These are phyloP conservation scores for Talaromyces wortmannii DNA, from an alignment of 495 filamentous ascomycete species.

Conservation along the genomic window DNA sequence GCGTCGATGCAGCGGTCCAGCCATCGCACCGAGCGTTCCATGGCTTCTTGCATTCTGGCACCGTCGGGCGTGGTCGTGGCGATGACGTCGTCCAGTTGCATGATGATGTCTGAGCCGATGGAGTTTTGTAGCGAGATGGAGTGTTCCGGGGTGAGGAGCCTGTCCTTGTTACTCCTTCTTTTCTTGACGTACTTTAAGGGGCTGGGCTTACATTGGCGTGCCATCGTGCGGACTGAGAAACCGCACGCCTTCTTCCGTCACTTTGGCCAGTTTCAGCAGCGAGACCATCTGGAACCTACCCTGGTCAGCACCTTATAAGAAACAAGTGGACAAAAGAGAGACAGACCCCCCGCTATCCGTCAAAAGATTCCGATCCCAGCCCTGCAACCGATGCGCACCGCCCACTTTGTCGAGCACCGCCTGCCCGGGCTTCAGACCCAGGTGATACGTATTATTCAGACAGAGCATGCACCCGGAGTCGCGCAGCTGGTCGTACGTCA, in stretches of 20 bases:
- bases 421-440: slow-evolving; percentile 91
- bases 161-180: slow-evolving; percentile 9
- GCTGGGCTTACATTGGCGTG: slow-evolving; percentile 64
- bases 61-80: slow-evolving; percentile 89
- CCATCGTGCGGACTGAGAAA: slow-evolving; percentile 95
- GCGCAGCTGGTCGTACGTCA: slow-evolving; percentile 88
- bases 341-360: slow-evolving; percentile 89
- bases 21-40: slow-evolving; percentile 97
- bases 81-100: slow-evolving; percentile 98
- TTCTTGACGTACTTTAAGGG: not conserved
- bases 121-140: slow-evolving; percentile 94
- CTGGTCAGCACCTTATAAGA: not conserved
- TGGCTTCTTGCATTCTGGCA: slow-evolving; percentile 83
- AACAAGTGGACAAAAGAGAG: slow-evolving; percentile 5
- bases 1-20: slow-evolving; percentile 92
- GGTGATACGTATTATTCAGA: slow-evolving; percentile 95
- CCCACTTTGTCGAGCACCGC: slow-evolving; percentile 78
- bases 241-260: slow-evolving; percentile 92
- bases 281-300: slow-evolving; percentile 97
- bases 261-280: slow-evolving; percentile 82
- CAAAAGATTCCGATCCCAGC: slow-evolving; percentile 91
- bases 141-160: slow-evolving; percentile 92
- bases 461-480: slow-evolving; percentile 84
- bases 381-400: slow-evolving; percentile 88
- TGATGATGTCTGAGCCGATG: slow-evolving; percentile 97